These are phyloP conservation scores for Cytospora chrysosperma DNA, from an alignment of 2,329 filamentous ascomycete genomes.

Conservation along the genomic window DNA sequence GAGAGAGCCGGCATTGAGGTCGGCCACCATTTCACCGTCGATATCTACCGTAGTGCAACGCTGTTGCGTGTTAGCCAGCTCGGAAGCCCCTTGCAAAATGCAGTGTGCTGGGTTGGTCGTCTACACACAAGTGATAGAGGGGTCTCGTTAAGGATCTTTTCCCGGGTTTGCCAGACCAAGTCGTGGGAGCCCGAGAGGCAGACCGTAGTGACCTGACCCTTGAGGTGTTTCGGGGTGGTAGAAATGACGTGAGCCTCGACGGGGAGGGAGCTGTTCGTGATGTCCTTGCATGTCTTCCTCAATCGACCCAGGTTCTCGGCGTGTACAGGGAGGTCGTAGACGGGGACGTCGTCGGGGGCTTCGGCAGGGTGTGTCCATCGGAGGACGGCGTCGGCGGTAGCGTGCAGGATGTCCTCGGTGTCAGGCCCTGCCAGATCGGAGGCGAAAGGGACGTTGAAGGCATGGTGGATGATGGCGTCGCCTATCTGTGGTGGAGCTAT, in stretches of 20 bases:
- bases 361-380: conserved; percentile 93
- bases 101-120: conserved; percentile 13
- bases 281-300: conserved; percentile 75
- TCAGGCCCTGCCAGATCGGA: conserved; percentile 91
- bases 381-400: conserved; percentile 80
- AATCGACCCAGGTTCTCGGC: conserved; percentile 80
- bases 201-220: conserved; percentile 77
- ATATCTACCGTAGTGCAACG: conserved; percentile 92
- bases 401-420: conserved; percentile 91
- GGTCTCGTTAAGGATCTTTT: conserved; percentile 86
- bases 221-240: conserved; percentile 71
- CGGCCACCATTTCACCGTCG: conserved; percentile 85
- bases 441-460: conserved; percentile 96
- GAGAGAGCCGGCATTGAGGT: conserved; percentile 64
- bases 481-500: conserved; percentile 68
- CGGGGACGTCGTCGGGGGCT: conserved; percentile 77
- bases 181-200: conserved; percentile 87
- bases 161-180: conserved; percentile 83
- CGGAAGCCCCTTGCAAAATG: conserved; percentile 30
- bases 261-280: conserved; percentile 68
- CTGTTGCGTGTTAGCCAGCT: conserved; percentile 45
- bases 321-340: conserved; percentile 90
- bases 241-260: conserved; percentile 83
- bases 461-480: conserved; percentile 82
- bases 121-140: conserved; percentile 83